These are phyloP conservation scores for Colletotrichum trifolii DNA, from an alignment of 2,329 filamentous ascomycete genomes.

Conservation along the genomic window DNA sequence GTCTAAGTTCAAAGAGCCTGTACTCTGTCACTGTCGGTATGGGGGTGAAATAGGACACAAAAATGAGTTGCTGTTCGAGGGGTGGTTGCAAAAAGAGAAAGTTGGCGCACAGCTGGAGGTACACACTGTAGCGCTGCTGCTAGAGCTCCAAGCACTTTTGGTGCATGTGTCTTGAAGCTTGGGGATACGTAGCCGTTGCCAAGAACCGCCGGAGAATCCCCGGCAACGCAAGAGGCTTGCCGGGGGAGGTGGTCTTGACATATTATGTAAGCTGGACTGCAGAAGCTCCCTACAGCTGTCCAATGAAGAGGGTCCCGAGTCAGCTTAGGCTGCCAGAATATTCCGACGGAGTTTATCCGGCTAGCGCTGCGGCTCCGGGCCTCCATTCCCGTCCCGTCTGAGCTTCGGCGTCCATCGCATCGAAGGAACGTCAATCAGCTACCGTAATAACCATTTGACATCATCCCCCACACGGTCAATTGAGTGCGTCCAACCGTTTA, in stretches of 20 bases:
- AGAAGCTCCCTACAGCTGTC: too few relatives aligned
- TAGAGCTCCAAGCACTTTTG: conserved; percentile 33
- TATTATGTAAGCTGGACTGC: background rate
- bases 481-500: conserved; percentile 42
- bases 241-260: background rate
- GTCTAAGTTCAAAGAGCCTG: background rate
- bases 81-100: conserved; percentile 31
- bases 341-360: conserved; percentile 25
- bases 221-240: conserved; percentile 3
- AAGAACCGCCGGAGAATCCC: conserved; percentile 33
- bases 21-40: too few relatives aligned
- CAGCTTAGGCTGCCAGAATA: too few relatives aligned
- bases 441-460: conserved; percentile 34
- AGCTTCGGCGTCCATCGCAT: conserved; percentile 23
- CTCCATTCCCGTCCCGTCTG: conserved; percentile 21
- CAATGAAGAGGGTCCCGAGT: too few relatives aligned
- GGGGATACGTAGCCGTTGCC: conserved; percentile 41
- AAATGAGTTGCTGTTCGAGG: conserved; percentile 24
- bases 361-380: background rate
- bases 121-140: conserved; percentile 35
- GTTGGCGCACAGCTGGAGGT: conserved; percentile 38
- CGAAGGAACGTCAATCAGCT: conserved; percentile 7
- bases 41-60: conserved; percentile 28
- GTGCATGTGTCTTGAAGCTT: conserved; percentile 40
- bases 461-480: conserved; percentile 45